phyloP scores from a whole-genome alignment of 2,329 filamentous ascomycete species.

The Xenosphaeropsis pyriputrescens region DNA sequence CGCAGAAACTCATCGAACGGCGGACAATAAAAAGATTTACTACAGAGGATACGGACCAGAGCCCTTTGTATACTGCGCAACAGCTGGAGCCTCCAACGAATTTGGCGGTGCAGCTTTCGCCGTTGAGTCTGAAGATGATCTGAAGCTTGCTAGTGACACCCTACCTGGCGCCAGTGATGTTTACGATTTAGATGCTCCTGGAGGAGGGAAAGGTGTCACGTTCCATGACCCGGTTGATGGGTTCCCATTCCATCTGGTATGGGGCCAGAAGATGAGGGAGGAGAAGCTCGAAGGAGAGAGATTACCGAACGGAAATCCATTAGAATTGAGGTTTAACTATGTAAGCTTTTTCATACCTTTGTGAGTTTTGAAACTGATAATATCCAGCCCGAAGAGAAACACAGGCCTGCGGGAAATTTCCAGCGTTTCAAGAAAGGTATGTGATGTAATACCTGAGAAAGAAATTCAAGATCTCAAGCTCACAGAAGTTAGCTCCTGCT shows the following conservation, averaged over 20 bases:
- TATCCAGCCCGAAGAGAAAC: slow-evolving; percentile 3
- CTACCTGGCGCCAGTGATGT: slow-evolving; percentile 26
- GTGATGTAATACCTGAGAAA: background rate
- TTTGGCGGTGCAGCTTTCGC: slow-evolving; percentile 4
- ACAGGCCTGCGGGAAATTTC: slow-evolving; percentile 12
- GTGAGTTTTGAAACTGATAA: background rate
- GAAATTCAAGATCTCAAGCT: background rate
- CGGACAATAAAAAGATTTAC: slow-evolving; percentile 4
- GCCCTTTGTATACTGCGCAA: slow-evolving; percentile 1
- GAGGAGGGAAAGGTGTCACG: slow-evolving; percentile 34
- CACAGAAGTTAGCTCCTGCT: slow-evolving; percentile 10
- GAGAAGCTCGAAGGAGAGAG: background rate
- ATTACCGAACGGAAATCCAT: background rate
- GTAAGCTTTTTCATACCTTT: background rate
- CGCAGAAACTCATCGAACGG: slow-evolving; percentile 5
- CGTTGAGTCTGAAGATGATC: slow-evolving; percentile 3
- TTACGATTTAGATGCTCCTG: slow-evolving; percentile 33
- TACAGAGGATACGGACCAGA: slow-evolving; percentile 5
- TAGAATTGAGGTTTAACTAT: slow-evolving; percentile 3
- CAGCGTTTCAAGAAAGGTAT: slow-evolving; percentile 15
- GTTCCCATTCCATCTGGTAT: slow-evolving; percentile 5
- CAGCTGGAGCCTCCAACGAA: background rate
- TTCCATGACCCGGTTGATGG: slow-evolving; percentile 23
- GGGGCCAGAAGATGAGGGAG: slow-evolving; percentile 4
- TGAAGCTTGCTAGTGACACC: background rate